A percentile compares a stretch with the other conserved stretches of the same genome.
Conservation (phyloP, 1,284 basidiomycete genomes). For the Neonothopanus nambi region DNA sequence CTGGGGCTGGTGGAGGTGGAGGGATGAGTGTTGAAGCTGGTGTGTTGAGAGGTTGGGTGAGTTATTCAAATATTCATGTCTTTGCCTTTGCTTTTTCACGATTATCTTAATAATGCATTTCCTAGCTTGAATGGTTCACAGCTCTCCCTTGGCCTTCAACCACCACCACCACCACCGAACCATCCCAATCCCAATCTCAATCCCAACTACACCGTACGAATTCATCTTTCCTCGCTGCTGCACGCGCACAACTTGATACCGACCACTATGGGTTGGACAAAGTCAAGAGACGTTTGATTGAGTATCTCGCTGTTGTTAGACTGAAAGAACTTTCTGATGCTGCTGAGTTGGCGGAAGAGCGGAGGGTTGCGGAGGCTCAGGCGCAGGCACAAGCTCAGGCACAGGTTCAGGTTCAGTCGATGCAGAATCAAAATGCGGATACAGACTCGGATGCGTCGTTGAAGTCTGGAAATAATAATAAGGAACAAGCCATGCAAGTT, state of each 20-base stretch:
- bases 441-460: constrained; percentile 12
- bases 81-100: constrained; percentile 24
- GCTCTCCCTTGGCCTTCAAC: constrained; percentile 78
- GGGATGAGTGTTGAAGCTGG: constrained; percentile 69
- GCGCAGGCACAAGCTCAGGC: no score
- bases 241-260: constrained; percentile 76
- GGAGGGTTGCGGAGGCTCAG: no score
- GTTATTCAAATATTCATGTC: constrained; percentile 26
- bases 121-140: constrained; percentile 83
- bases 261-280: constrained; percentile 91
- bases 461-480: neutral
- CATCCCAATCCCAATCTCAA: constrained; percentile 27
- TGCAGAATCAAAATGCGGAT: no score
- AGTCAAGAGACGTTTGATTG: constrained; percentile 87
- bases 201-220: constrained; percentile 48
- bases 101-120: constrained; percentile 7
- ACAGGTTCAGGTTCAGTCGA: constrained; percentile 11
- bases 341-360: constrained; percentile 26
- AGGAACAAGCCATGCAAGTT: constrained; percentile 20
- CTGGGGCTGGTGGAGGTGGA: constrained; percentile 12
- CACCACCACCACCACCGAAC: constrained; percentile 24
- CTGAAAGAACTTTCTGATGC: constrained; percentile 66
- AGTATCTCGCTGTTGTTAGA: constrained; percentile 87
- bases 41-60: constrained; percentile 74
- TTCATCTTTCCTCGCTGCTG: constrained; percentile 59